These are phyloP conservation scores for Quillaja saponaria DNA, from an alignment of 306 rosid species.

Conservation along the genomic window DNA sequence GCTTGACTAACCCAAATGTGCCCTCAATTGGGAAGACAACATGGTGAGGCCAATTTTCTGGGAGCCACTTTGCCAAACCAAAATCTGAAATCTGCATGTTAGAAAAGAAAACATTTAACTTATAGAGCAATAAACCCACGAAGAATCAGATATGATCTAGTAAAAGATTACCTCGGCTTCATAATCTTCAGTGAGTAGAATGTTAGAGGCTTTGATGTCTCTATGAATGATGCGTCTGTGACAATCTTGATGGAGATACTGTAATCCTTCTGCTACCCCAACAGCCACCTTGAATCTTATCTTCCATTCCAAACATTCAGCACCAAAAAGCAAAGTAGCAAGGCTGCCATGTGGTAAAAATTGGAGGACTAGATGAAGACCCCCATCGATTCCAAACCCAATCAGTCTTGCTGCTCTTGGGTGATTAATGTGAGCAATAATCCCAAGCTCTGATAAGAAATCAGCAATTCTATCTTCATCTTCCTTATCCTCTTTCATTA, in stretches of 20 bases:
- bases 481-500: conserved; percentile 63
- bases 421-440: conserved; percentile 86
- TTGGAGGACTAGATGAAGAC: conserved; percentile 82
- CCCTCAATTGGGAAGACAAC: conserved; percentile 96
- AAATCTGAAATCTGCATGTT: conserved; percentile 83
- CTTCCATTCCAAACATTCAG: conserved; percentile 62
- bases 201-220: conserved; percentile 94
- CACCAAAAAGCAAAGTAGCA: conserved; percentile 74
- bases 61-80: conserved; percentile 98
- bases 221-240: conserved; percentile 89
- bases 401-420: conserved; percentile 71
- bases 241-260: conserved; percentile 80
- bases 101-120: background rate
- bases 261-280: conserved; percentile 82
- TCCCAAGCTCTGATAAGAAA: conserved; percentile 86
- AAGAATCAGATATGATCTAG: background rate
- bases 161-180: conserved; percentile 67
- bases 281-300: conserved; percentile 72
- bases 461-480: conserved; percentile 70
- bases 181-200: conserved; percentile 60
- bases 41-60: conserved; percentile 88
- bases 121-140: background rate
- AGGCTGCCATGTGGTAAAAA: conserved; percentile 80
- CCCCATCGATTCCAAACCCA: conserved; percentile 77
- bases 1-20: conserved; percentile 80